Conservation (phyloP, 345 rosid species). For the Salix koriyanagi region DNA sequence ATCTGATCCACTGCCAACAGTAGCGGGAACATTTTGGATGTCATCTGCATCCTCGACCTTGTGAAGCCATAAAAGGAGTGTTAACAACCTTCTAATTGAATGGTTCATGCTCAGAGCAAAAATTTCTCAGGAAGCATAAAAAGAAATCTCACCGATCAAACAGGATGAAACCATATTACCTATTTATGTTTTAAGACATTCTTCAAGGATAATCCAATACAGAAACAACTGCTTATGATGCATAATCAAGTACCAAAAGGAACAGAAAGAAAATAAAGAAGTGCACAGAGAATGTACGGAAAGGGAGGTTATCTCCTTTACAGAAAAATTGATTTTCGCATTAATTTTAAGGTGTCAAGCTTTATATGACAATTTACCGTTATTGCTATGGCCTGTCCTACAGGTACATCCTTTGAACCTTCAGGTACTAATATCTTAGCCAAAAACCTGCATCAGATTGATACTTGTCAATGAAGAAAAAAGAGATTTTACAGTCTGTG, state of each 20-base stretch:
- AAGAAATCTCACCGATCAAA: background rate
- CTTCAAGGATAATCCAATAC: background rate
- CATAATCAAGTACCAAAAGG: background rate
- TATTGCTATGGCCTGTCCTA: slow-evolving; percentile 84
- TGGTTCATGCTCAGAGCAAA: background rate
- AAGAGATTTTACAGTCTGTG: background rate
- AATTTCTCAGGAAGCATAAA: slow-evolving; percentile 1
- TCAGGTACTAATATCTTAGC: slow-evolving; percentile 82
- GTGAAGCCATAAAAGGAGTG: slow-evolving; percentile 28
- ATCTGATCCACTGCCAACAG: slow-evolving; percentile 40
- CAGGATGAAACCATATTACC: background rate
- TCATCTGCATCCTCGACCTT: slow-evolving; percentile 90
- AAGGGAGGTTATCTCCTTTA: no score
- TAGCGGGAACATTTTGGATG: slow-evolving; percentile 58
- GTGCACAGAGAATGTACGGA: background rate
- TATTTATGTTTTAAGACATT: background rate
- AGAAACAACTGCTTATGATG: background rate
- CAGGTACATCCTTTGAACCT: slow-evolving; percentile 88
- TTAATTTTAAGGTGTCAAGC: no score
- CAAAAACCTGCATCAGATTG: slow-evolving; percentile 55
- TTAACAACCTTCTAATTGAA: slow-evolving; percentile 8
- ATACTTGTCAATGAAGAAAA: background rate
- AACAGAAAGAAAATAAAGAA: background rate
- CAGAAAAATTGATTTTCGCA: background rate
- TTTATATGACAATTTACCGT: slow-evolving; percentile 44